Evolutionary conservation across 345 rosid species (phyloP).

Genomic region (Populus alba): DNA sequence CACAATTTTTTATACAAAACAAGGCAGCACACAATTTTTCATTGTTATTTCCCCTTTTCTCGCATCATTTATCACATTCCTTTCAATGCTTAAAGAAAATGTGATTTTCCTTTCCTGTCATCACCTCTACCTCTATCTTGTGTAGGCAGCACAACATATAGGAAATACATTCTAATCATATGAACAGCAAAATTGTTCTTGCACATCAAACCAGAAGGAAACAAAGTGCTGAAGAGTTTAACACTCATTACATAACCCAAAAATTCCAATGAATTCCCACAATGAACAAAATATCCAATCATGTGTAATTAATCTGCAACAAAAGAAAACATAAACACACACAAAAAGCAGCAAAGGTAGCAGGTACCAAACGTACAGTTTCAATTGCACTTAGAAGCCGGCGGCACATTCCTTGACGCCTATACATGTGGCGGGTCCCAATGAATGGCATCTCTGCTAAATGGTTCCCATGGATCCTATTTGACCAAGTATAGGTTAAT

Average conservation of each 20-base stretch:
- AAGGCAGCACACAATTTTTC: too few species aligned
- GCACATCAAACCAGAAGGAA: not conserved
- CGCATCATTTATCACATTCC: too few species aligned
- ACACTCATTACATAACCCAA: not conserved
- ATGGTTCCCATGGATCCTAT: constrained; percentile 76
- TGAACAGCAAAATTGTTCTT: too few species aligned
- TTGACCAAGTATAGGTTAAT: constrained; percentile 14
- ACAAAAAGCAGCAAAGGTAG: not conserved
- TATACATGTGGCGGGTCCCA: constrained; percentile 77
- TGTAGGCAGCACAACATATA: too few species aligned
- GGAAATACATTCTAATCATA: too few species aligned
- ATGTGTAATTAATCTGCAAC: not conserved
- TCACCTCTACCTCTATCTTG: too few species aligned
- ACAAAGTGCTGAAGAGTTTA: not conserved
- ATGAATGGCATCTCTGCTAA: constrained; percentile 99
- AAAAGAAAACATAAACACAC: not conserved
- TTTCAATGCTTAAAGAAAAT: too few species aligned
- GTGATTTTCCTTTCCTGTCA: too few species aligned
- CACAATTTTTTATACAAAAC: too few species aligned
- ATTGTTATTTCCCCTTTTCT: too few species aligned
- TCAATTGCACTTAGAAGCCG: constrained; percentile 80
- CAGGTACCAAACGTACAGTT: constrained; percentile 50
- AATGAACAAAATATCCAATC: not conserved
- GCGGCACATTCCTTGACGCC: constrained; percentile 97
- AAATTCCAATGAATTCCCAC: not conserved